These are phyloP conservation scores for Pittosporum tobira DNA, from an alignment of 129 eudicot species.

Conservation along the genomic window DNA sequence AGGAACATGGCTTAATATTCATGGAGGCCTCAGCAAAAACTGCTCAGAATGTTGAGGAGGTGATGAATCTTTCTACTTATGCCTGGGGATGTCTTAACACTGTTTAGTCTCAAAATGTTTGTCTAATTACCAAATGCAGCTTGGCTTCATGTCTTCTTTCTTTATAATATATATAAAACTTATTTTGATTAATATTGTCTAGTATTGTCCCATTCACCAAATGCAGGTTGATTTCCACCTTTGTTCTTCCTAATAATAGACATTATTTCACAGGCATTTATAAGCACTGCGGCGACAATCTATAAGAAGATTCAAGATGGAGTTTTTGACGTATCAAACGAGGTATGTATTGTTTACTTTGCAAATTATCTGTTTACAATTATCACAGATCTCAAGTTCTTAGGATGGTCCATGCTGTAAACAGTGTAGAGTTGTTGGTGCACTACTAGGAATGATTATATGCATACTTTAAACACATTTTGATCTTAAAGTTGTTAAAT, in stretches of 20 bases:
- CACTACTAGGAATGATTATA: not conserved
- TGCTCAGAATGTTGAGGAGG: slow-evolving; percentile 92
- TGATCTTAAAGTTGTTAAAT: too few species aligned
- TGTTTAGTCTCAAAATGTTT: not conserved
- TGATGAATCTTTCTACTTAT: slow-evolving; percentile 6
- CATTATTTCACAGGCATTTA: slow-evolving; percentile 54
- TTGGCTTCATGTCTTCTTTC: not conserved
- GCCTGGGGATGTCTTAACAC: not conserved
- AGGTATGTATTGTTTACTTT: slow-evolving; percentile 29
- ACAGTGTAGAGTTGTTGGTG: not conserved
- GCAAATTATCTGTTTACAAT: not conserved
- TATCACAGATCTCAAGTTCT: too few species aligned
- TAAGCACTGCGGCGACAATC: slow-evolving; percentile 69
- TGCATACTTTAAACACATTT: too few species aligned
- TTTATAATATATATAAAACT: slow-evolving; percentile 1
- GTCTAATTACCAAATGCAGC: not conserved
- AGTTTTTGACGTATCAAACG: slow-evolving; percentile 81
- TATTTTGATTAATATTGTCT: too few species aligned
- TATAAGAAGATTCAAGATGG: slow-evolving; percentile 93
- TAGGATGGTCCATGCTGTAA: not conserved
- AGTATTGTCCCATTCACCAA: too few species aligned
- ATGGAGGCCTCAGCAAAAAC: slow-evolving; percentile 95
- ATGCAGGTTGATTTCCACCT: slow-evolving; percentile 1
- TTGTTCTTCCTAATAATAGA: not conserved
- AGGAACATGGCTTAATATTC: slow-evolving; percentile 76